Base-by-base conservation (phyloP, 768 basidiomycete genomes). In the Rhodotorula sphaerocarpa region DNA sequence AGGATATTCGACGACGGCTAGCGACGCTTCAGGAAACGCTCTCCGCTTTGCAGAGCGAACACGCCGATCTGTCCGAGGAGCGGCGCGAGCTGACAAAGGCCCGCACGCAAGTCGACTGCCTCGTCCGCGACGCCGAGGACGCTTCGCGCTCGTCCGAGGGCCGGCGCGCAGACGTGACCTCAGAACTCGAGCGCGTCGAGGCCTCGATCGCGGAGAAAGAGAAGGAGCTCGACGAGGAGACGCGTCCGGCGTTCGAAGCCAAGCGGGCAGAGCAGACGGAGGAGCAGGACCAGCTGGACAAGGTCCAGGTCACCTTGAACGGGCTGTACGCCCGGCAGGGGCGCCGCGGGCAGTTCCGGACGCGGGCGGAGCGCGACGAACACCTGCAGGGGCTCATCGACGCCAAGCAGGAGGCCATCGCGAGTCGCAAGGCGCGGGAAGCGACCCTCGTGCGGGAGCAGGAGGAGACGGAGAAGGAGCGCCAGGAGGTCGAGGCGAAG, bases 251-350 rank as follows among this genome's bases (percentile, higher is more conserved):
- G 11, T 51, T 31, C 31, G 33, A 51, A 31, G 11, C 9, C 14
- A 30, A 31, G 34, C 33, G 34, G 14, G n/a, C 12, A 1, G 50
- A 51, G 9, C 31, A 51, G 34, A 14, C 15, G 34, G 5, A 10
- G n/a, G 9, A 7, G 23, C 33, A 39, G 83, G 85, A 76, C 82
- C 82, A 62, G 72, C 76, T 95, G 67, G 90, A 92, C 64, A 83
- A 85, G 44, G 84, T 84, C 1, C 83, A 81, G 54, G 84, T 87
- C 2, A 81, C 79, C 50, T 77, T 96, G 5, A 79, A 81, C 1
- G 82, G 86, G 0, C 78, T 99, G 2, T 90, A 86, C 72, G 85
- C 87, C 4, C 97, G 97, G 73, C 90, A 90, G 74, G 91, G 91
- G 3, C 86, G 95, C 27, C 79, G 86, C 43, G 83, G 84, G 54